Percentiles rank a stretch among this genome's conserved stretches.
Conservation (phyloP, 2,329 filamentous ascomycete species). For the Huntiella bhutanensis region DNA sequence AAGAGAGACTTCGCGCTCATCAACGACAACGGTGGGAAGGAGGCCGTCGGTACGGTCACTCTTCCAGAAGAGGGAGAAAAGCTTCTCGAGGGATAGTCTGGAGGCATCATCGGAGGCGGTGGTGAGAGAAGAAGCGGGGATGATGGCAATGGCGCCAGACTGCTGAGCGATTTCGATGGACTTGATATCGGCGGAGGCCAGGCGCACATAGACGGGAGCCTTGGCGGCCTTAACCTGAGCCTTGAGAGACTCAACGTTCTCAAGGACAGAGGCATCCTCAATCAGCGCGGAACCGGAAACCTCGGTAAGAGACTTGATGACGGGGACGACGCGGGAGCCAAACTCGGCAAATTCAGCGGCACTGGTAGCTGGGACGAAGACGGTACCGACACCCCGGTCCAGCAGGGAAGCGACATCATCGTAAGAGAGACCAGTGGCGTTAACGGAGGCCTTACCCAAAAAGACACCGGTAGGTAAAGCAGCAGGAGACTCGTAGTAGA, state of each 20-base stretch:
- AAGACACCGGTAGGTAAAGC: slow-evolving; percentile 27
- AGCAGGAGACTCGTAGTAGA: slow-evolving; percentile 26
- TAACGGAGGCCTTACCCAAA: slow-evolving; percentile 49
- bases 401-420: slow-evolving; percentile 59
- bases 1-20: slow-evolving; percentile 67
- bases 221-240: slow-evolving; percentile 27
- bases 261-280: slow-evolving; percentile 24
- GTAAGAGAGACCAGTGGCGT: slow-evolving; percentile 50
- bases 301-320: slow-evolving; percentile 27
- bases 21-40: slow-evolving; percentile 75
- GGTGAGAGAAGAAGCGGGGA: slow-evolving; percentile 53
- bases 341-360: slow-evolving; percentile 39
- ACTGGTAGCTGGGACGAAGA: slow-evolving; percentile 60
- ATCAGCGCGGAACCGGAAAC: slow-evolving; percentile 33
- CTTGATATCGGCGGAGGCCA: slow-evolving; percentile 21
- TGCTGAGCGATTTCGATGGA: slow-evolving; percentile 30
- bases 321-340: slow-evolving; percentile 35
- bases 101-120: slow-evolving; percentile 42
- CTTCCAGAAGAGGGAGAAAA: slow-evolving; percentile 57
- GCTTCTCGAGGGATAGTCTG: slow-evolving; percentile 45
- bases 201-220: slow-evolving; percentile 31
- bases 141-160: slow-evolving; percentile 46
- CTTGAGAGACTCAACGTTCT: slow-evolving; percentile 25
- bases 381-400: slow-evolving; percentile 66
- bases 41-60: slow-evolving; percentile 72